Evolutionary conservation across 805 yeast genomes (phyloP).

Genomic region (Grigorovia yakushimaensis): DNA sequence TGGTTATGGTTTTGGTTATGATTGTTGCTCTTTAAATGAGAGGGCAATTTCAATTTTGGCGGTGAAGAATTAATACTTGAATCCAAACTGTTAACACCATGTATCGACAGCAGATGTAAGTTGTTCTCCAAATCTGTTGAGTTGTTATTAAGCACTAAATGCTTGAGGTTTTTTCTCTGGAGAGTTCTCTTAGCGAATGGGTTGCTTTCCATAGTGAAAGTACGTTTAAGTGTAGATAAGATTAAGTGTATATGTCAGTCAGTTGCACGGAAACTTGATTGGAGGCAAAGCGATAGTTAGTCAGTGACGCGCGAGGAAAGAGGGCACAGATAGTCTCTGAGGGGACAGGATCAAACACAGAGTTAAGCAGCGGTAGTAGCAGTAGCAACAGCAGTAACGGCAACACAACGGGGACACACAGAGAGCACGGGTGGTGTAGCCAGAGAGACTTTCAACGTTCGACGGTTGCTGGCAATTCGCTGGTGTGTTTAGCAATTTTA

Average conservation of each 20-base stretch:
- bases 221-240: background rate
- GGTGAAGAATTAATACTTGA: background rate
- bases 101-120: background rate
- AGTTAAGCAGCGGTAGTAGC: background rate
- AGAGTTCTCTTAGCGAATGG: constrained; percentile 36
- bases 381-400: background rate
- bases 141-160: constrained; percentile 33
- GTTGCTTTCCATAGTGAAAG: background rate
- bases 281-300: no score
- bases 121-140: background rate
- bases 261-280: no score
- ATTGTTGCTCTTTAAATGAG: background rate
- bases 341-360: no score
- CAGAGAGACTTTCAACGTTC: no score
- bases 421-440: no score
- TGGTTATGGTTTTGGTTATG: background rate
- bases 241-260: no score
- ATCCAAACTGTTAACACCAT: background rate
- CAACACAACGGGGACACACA: no score
- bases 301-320: no score
- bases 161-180: constrained; percentile 50
- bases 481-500: no score
- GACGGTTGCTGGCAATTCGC: no score
- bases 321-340: no score
- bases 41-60: background rate